phyloP scores from a whole-genome alignment of 2,329 filamentous ascomycete species.

The Colletotrichum melonis region DNA sequence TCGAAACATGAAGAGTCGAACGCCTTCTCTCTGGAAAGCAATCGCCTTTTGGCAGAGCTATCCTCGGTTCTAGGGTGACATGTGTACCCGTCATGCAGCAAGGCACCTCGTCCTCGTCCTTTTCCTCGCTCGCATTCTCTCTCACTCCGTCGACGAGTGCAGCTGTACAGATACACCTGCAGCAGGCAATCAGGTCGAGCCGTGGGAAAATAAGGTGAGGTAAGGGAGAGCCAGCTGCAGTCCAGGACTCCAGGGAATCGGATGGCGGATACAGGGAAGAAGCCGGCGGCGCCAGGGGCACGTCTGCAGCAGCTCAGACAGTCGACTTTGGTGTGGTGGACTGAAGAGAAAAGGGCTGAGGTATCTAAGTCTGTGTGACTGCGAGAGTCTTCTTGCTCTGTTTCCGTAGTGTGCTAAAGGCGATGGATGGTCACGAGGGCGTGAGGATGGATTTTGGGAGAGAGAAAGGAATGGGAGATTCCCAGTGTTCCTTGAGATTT shows the following conservation, averaged over 20 bases:
- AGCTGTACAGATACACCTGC: not conserved
- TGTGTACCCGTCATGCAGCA: slow-evolving; percentile 9
- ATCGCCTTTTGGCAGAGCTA: not conserved
- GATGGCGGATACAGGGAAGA: slow-evolving; percentile 13
- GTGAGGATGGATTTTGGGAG: not conserved
- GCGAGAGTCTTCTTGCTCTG: not conserved
- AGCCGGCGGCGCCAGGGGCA: slow-evolving; percentile 19
- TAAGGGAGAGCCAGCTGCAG: not conserved
- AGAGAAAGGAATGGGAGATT: not conserved
- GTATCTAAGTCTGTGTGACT: not conserved
- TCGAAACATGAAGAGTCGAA: not conserved
- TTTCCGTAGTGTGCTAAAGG: not conserved
- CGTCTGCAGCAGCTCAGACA: slow-evolving; percentile 6
- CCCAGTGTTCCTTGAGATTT: slow-evolving; percentile 7
- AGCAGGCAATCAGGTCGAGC: not conserved
- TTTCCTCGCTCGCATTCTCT: not conserved
- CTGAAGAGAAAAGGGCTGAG: slow-evolving; percentile 1
- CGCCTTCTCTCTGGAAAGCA: not conserved
- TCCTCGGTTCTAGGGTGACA: slow-evolving; percentile 5
- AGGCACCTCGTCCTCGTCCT: not conserved
- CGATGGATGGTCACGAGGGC: no score
- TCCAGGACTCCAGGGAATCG: not conserved
- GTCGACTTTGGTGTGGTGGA: not conserved
- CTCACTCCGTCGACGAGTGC: not conserved
- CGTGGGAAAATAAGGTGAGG: not conserved